A percentile compares a stretch with the other conserved stretches of the same genome.
phyloP scores from a whole-genome alignment of 2,329 filamentous ascomycete species.

The Trichophyton mentagrophytes region DNA sequence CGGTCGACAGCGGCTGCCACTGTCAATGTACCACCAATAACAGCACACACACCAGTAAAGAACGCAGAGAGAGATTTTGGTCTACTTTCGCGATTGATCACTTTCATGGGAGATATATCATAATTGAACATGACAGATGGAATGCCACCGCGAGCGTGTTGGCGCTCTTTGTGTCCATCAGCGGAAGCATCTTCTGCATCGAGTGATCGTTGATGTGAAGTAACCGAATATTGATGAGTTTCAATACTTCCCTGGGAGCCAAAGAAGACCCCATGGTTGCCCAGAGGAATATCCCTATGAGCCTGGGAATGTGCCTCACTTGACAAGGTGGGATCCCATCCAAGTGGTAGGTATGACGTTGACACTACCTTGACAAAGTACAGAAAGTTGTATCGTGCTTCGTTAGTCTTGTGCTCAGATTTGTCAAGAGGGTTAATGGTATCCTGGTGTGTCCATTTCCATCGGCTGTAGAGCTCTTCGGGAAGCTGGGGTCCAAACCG shows the following conservation, averaged over 20 bases:
- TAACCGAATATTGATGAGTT: conserved; percentile 97
- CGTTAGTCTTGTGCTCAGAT: conserved; percentile 60
- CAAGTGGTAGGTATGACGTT: conserved; percentile 84
- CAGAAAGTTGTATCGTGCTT: conserved; percentile 91
- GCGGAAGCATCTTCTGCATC: conserved; percentile 69
- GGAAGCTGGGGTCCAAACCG: conserved; percentile 89
- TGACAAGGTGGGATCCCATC: conserved; percentile 57
- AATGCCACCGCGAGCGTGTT: conserved; percentile 83
- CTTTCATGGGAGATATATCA: conserved; percentile 99
- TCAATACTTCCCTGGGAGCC: conserved; percentile 69
- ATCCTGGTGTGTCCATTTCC: conserved; percentile 80
- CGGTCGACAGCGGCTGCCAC: conserved; percentile 90
- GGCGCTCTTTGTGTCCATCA: conserved; percentile 81
- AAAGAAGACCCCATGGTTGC: conserved; percentile 54
- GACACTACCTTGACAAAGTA: conserved; percentile 99
- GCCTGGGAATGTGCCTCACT: conserved; percentile 26
- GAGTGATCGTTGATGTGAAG: conserved; percentile 84
- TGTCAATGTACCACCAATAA: conserved; percentile 87
- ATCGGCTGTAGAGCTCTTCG: conserved; percentile 47
- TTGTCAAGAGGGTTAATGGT: conserved; percentile 73
- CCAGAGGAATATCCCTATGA: conserved; percentile 49
- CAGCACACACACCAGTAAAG: conserved; percentile 83
- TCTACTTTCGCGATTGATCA: conserved; percentile 87
- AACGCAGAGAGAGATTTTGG: conserved; percentile 85
- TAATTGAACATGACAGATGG: conserved; percentile 98